A percentile compares a stretch with the other conserved stretches of the same genome.
Evolutionary conservation across 345 rosid genomes (phyloP).

Genomic region (Lumnitzera racemosa): DNA sequence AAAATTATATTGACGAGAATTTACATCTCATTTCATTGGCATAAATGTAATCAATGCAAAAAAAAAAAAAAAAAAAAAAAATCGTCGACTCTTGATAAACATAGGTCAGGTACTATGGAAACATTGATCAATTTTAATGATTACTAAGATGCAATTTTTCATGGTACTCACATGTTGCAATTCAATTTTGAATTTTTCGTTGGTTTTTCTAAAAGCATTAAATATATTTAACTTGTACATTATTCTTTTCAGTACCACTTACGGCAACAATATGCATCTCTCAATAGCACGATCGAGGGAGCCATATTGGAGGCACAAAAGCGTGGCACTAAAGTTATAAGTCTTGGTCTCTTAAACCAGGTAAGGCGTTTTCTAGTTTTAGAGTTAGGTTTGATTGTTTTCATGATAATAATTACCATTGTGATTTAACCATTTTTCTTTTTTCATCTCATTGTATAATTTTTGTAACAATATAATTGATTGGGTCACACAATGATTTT

Average conservation of each 20-base stretch:
- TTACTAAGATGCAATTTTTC: background rate
- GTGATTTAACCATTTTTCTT: no score
- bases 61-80: no score
- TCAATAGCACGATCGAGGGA: conserved; percentile 6
- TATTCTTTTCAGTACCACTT: conserved; percentile 3
- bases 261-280: background rate
- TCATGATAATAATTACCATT: no score
- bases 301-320: conserved; percentile 8
- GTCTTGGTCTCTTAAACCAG: conserved; percentile 8
- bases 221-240: background rate
- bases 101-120: background rate
- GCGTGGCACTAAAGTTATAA: conserved; percentile 5
- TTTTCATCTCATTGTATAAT: no score
- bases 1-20: no score
- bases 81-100: no score
- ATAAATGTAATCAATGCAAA: no score
- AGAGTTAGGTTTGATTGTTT: no score
- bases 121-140: background rate
- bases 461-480: no score
- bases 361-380: background rate
- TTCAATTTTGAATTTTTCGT: background rate
- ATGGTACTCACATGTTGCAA: background rate
- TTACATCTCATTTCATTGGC: no score
- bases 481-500: background rate
- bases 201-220: background rate